These are phyloP conservation scores for Erodium maritimum DNA, from an alignment of 345 rosid genomes.

Conservation along the genomic window DNA sequence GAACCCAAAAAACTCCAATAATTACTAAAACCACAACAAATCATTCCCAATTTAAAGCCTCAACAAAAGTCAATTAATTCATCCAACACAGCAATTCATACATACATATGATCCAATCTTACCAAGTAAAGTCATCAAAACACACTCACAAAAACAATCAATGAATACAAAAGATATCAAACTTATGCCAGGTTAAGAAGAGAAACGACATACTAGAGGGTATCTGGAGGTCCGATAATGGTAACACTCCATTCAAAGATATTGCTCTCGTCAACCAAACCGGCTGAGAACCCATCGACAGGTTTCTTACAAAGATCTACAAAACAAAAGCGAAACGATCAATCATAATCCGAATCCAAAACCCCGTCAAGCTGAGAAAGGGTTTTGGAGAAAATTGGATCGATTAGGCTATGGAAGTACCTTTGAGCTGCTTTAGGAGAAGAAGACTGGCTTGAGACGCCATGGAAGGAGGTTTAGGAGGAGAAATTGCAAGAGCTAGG, in stretches of 20 bases:
- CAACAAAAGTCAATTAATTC: too few species aligned
- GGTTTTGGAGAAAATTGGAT: not conserved
- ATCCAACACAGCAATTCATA: too few species aligned
- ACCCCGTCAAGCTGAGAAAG: not conserved
- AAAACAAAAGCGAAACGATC: slow-evolving; percentile 8
- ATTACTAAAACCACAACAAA: too few species aligned
- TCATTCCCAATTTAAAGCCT: too few species aligned
- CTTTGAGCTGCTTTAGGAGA: slow-evolving; percentile 74
- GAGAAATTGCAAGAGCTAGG: too few species aligned
- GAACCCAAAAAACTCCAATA: too few species aligned
- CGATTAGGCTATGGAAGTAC: slow-evolving; percentile 8
- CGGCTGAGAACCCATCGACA: slow-evolving; percentile 95
- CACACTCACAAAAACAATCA: not conserved
- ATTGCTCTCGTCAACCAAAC: slow-evolving; percentile 64
- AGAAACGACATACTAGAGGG: slow-evolving; percentile 46
- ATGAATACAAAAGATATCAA: not conserved
- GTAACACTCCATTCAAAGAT: slow-evolving; percentile 80
- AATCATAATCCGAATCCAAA: not conserved
- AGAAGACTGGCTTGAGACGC: slow-evolving; percentile 53
- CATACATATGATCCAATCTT: too few species aligned
- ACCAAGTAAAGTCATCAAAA: not conserved
- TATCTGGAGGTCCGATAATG: slow-evolving; percentile 81
- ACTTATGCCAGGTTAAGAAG: not conserved
- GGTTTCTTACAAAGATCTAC: slow-evolving; percentile 87
- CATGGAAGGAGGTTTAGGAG: slow-evolving; percentile 3